Evolutionary conservation across 1,284 basidiomycete species (phyloP).

Genomic region (Phaffia rhodozyma): DNA sequence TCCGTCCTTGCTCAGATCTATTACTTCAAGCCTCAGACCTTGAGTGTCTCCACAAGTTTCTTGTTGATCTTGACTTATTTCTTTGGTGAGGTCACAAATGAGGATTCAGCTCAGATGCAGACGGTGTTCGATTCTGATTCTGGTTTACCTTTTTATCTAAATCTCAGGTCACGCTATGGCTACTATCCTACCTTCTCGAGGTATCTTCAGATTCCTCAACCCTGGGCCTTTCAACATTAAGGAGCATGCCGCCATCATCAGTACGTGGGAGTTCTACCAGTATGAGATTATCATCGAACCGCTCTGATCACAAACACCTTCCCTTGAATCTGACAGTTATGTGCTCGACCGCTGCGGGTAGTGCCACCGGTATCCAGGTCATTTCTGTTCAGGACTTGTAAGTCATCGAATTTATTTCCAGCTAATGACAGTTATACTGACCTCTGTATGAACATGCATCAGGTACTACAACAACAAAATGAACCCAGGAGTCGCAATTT

Average conservation of each 20-base stretch:
- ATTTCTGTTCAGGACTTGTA: slow-evolving; percentile 29
- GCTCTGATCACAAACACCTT: slow-evolving; percentile 1
- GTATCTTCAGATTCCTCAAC: slow-evolving; percentile 36
- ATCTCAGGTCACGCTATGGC: slow-evolving; percentile 35
- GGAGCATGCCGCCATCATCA: slow-evolving; percentile 31
- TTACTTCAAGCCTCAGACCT: slow-evolving; percentile 33
- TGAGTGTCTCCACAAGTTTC: slow-evolving; percentile 38
- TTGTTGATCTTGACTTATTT: slow-evolving; percentile 6
- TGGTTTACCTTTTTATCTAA: slow-evolving; percentile 28
- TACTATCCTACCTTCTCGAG: slow-evolving; percentile 30
- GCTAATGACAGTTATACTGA: background rate
- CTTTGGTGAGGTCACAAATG: slow-evolving; percentile 1
- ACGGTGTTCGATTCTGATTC: background rate
- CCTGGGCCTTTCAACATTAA: slow-evolving; percentile 42
- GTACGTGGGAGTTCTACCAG: background rate
- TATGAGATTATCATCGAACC: background rate
- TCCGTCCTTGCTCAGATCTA: slow-evolving; percentile 37
- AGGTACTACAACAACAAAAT: slow-evolving; percentile 15
- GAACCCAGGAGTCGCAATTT: slow-evolving; percentile 22
- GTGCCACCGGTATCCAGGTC: slow-evolving; percentile 29
- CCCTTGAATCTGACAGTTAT: slow-evolving; percentile 20
- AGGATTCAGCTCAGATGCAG: background rate
- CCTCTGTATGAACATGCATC: background rate
- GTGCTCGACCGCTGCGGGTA: slow-evolving; percentile 24
- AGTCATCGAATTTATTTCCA: slow-evolving; percentile 18